A percentile compares a stretch with the other conserved stretches of the same genome.
phyloP scores from a whole-genome alignment of 108 stramenopile species.

The Discostella pseudostelligera region DNA sequence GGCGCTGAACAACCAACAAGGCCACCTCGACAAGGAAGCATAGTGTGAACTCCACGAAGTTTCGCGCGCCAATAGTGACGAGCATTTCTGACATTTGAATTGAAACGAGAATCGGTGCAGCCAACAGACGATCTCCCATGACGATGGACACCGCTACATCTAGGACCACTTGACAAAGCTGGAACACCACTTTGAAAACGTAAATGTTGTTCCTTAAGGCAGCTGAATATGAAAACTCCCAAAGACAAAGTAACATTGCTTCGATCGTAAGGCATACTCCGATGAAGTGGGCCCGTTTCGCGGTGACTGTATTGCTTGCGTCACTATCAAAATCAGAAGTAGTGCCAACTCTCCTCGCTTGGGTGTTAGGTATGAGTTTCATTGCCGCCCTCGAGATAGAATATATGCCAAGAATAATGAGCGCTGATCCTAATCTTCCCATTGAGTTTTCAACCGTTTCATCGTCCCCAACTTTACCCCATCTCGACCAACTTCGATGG shows the following conservation, averaged over 20 bases:
- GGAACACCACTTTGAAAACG: constrained; percentile 65
- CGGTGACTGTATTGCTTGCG: constrained; percentile 48
- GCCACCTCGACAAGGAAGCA: constrained; percentile 65
- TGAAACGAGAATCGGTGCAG: constrained; percentile 62
- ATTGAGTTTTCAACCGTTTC: constrained; percentile 53
- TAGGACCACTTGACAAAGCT: constrained; percentile 59
- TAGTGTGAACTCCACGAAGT: constrained; percentile 74
- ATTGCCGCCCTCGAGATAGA: constrained; percentile 37
- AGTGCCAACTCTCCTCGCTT: constrained; percentile 17
- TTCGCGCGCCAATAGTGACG: constrained; percentile 77
- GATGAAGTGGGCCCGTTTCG: constrained; percentile 79
- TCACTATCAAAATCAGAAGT: constrained; percentile 15
- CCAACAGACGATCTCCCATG: constrained; percentile 63
- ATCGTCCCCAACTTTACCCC: constrained; percentile 46
- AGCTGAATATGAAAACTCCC: constrained; percentile 82
- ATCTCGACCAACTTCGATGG: constrained; percentile 55
- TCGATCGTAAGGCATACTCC: constrained; percentile 44
- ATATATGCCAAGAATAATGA: constrained; percentile 64
- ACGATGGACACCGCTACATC: constrained; percentile 53
- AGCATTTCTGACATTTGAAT: constrained; percentile 67
- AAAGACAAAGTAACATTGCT: constrained; percentile 50
- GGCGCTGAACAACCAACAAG: constrained; percentile 61
- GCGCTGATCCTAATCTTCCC: constrained; percentile 64
- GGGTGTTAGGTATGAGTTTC: constrained; percentile 38
- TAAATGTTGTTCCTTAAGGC: constrained; percentile 61